These are phyloP conservation scores for Plasmodium blacklocki DNA, from an alignment of 169 alveolate genomes.

Conservation along the genomic window DNA sequence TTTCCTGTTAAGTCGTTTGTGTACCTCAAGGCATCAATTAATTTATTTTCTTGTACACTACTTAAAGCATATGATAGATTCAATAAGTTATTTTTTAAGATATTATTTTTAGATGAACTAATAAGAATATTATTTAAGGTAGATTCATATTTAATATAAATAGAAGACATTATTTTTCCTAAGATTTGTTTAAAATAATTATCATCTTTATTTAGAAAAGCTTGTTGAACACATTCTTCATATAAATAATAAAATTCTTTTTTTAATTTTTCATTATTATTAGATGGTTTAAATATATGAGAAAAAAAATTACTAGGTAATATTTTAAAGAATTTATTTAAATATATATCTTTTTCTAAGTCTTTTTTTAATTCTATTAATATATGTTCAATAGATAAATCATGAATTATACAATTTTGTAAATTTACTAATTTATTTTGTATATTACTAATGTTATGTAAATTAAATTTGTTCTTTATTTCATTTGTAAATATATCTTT, in stretches of 20 bases:
- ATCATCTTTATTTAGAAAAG: slow-evolving; percentile 32
- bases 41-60: slow-evolving; percentile 46
- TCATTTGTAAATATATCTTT: slow-evolving; percentile 22
- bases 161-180: slow-evolving; percentile 15
- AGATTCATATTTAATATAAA: slow-evolving; percentile 32
- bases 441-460: slow-evolving; percentile 35
- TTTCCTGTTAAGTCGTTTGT: slow-evolving; percentile 58
- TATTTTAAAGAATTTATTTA: slow-evolving; percentile 18
- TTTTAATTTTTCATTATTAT: slow-evolving; percentile 38
- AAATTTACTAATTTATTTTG: slow-evolving; percentile 35
- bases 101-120: slow-evolving; percentile 21
- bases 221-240: slow-evolving; percentile 54
- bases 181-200: slow-evolving; percentile 35
- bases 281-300: slow-evolving; percentile 28
- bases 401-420: slow-evolving; percentile 71
- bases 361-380: slow-evolving; percentile 29
- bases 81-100: slow-evolving; percentile 41
- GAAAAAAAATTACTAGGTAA: slow-evolving; percentile 54
- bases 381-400: slow-evolving; percentile 42
- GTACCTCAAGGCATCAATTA: slow-evolving; percentile 42
- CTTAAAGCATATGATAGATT: slow-evolving; percentile 57
- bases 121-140: slow-evolving; percentile 8
- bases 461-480: slow-evolving; percentile 16
- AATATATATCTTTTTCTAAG: slow-evolving; percentile 36
- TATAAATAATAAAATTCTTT: slow-evolving; percentile 60